A percentile compares a stretch with the other conserved stretches of the same genome.
phyloP scores from a whole-genome alignment of 2,329 filamentous ascomycete species.

The Calonectria naviculata region DNA sequence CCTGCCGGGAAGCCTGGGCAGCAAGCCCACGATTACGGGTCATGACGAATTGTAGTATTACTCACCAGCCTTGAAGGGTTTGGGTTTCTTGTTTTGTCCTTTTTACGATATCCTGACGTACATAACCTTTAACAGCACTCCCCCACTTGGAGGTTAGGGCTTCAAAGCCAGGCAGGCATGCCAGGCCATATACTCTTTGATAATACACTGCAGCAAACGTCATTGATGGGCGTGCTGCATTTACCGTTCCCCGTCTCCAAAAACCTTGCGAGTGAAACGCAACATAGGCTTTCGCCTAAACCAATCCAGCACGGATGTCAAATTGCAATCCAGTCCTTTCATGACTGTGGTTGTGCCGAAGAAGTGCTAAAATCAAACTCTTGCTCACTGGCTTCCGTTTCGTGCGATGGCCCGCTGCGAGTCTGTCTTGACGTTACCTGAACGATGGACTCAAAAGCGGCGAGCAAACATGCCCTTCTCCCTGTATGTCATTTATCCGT shows the following conservation, averaged over 20 bases:
- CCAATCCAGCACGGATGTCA: slow-evolving; percentile 92
- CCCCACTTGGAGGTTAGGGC: slow-evolving; percentile 20
- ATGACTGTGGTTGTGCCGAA: slow-evolving; percentile 98
- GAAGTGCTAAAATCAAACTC: slow-evolving; percentile 89
- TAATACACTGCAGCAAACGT: slow-evolving; percentile 38
- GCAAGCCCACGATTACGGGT: slow-evolving; percentile 39
- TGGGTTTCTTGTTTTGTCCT: slow-evolving; percentile 31
- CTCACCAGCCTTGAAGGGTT: slow-evolving; percentile 26
- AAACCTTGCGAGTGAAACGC: not conserved
- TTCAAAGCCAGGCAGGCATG: slow-evolving; percentile 20
- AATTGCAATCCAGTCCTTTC: slow-evolving; percentile 91
- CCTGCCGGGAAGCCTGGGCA: slow-evolving; percentile 34
- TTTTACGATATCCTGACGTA: slow-evolving; percentile 45
- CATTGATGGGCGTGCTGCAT: slow-evolving; percentile 29
- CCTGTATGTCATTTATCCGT: slow-evolving; percentile 14
- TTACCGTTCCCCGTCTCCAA: slow-evolving; percentile 23
- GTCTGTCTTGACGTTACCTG: slow-evolving; percentile 24
- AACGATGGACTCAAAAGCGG: slow-evolving; percentile 34
- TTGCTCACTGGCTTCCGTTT: slow-evolving; percentile 44
- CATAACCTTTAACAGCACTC: slow-evolving; percentile 33
- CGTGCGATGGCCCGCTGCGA: slow-evolving; percentile 39
- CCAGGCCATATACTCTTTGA: slow-evolving; percentile 36
- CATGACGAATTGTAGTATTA: slow-evolving; percentile 50
- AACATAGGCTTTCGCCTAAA: not conserved
- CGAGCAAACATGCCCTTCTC: slow-evolving; percentile 41